Evolutionary conservation across 83 land plant genomes (phyloP), one percentile per base, ranked within the genome.

Genomic region (Picea engelmannii): DNA sequence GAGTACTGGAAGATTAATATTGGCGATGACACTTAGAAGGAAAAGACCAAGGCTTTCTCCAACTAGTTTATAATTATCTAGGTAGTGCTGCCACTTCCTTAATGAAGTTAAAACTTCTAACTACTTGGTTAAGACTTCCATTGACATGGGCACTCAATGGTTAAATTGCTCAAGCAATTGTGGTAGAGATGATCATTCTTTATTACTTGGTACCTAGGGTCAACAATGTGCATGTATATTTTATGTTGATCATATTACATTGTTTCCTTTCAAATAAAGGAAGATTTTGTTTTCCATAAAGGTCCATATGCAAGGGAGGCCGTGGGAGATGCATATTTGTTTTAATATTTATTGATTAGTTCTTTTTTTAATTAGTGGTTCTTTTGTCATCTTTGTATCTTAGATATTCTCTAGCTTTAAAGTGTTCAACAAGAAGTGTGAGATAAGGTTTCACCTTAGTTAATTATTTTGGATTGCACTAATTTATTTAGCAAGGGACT

Each of bases 231-330:
- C 58, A 44, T 9, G 76, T 73, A 47, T 47, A 73, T n/a, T n/a
- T 73, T n/a, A 49, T 73, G 76, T 73, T 73, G 76, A 73, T 73
- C 76, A 31, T 2, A 31, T 73, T 44, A 21, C 76, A 73, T 44
- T 73, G 76, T 47, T 73, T 73, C 47, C 76, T 47, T 73, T 73
- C 76, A 25, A 73, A 73, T 73, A 73, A 73, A 58, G 42, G 55
- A 58, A 73, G 47, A 73, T 47, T 73, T 73, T 73, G 27, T 58
- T 47, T 73, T 58, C 76, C 76, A 73, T 73, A 58, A 12, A 44
- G 55, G 76, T 49, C 58, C 76, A 73, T 73, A 52, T 47, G 24
- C 27, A 73, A 73, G 21, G 38, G n/a, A 44, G 76, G 76, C 24
- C 1, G 27, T 44, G 76, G 58, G 25, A 73, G 25, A 73, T 73